phyloP scores from a whole-genome alignment of 2,329 filamentous ascomycete genomes.

The Didymella sp. region DNA sequence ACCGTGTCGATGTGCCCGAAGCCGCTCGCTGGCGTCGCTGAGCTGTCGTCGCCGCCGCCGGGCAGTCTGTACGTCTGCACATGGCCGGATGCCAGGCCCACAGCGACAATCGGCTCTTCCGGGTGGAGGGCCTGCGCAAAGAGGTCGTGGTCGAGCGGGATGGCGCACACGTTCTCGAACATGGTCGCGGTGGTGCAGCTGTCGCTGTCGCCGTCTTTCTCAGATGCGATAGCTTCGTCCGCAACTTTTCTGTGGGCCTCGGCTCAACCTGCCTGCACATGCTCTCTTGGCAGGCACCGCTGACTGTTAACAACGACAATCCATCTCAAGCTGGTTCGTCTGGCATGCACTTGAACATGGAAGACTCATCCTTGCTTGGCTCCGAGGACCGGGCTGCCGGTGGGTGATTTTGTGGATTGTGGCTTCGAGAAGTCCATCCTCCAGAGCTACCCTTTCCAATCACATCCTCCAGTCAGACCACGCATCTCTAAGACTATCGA shows the following conservation, averaged over 20 bases:
- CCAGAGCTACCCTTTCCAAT: conserved; percentile 21
- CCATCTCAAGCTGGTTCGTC: neutral
- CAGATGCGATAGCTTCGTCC: neutral
- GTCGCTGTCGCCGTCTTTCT: too few relatives aligned
- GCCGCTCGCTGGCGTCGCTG: conserved; percentile 62
- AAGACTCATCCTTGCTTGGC: neutral
- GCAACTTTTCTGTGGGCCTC: conserved; percentile 37
- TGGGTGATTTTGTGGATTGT: neutral
- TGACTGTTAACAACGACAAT: neutral
- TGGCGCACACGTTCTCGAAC: conserved; percentile 91
- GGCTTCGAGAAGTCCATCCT: neutral
- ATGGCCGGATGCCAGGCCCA: conserved; percentile 84
- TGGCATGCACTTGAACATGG: neutral
- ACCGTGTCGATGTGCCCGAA: conserved; percentile 78
- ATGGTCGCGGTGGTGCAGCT: conserved; percentile 56
- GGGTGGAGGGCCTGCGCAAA: conserved; percentile 91
- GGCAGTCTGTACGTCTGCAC: conserved; percentile 83
- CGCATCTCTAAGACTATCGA: neutral
- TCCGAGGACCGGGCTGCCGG: neutral
- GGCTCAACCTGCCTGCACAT: neutral
- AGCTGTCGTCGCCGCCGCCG: conserved; percentile 62
- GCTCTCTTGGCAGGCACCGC: conserved; percentile 23
- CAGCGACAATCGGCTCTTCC: conserved; percentile 79
- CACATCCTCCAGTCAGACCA: neutral
- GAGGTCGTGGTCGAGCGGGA: conserved; percentile 84